Percentiles rank a stretch among this genome's conserved stretches.
These are phyloP conservation scores for Corinectria fuckeliana DNA, from an alignment of 2,329 filamentous ascomycete genomes.

Conservation along the genomic window DNA sequence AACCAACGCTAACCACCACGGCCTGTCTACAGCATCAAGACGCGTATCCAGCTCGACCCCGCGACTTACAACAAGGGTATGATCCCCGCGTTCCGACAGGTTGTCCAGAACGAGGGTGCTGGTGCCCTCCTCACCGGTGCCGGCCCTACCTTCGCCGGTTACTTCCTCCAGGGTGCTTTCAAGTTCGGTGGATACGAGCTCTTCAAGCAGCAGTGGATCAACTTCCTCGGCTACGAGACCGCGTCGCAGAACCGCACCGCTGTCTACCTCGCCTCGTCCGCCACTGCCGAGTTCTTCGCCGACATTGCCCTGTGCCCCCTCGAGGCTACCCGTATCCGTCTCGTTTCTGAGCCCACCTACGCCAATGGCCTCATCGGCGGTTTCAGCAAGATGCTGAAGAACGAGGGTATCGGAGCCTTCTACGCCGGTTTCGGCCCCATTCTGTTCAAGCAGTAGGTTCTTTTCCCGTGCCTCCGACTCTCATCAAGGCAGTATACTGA, in stretches of 20 bases:
- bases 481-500: conserved; percentile 25
- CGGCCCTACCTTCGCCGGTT: conserved; percentile 85
- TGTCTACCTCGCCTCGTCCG: conserved; percentile 78
- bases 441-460: conserved; percentile 62
- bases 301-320: conserved; percentile 89
- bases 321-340: conserved; percentile 91
- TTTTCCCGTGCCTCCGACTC: too few species aligned
- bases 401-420: conserved; percentile 84
- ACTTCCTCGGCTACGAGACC: conserved; percentile 77
- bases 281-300: conserved; percentile 71
- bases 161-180: conserved; percentile 93
- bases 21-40: conserved; percentile 77
- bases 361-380: conserved; percentile 80
- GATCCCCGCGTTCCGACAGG: conserved; percentile 85
- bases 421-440: conserved; percentile 92
- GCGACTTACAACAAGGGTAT: conserved; percentile 87
- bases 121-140: conserved; percentile 85
- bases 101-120: conserved; percentile 83
- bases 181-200: conserved; percentile 96
- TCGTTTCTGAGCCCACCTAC: conserved; percentile 87
- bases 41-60: conserved; percentile 91
- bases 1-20: conserved; percentile 32
- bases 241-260: conserved; percentile 80
- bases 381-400: conserved; percentile 82
- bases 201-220: conserved; percentile 93